These are phyloP conservation scores for Boletus coccyginus DNA, from an alignment of 768 basidiomycete genomes.

Conservation along the genomic window DNA sequence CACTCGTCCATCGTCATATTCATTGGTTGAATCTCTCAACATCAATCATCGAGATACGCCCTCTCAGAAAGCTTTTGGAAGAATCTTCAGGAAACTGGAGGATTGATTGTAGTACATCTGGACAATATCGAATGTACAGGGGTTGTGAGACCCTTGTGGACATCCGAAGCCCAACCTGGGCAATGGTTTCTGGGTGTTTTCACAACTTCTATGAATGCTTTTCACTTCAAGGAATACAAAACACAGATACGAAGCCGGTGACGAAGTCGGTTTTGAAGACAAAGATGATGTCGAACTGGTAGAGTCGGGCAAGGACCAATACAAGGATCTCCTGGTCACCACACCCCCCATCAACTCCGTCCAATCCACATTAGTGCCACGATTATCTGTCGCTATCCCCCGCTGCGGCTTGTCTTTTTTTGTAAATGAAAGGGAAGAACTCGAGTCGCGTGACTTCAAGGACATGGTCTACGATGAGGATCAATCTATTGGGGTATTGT, in stretches of 20 bases:
- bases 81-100: constrained; percentile 20
- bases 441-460: constrained; percentile 39
- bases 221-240: too few species aligned
- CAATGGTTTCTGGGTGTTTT: constrained; percentile 14
- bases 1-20: constrained; percentile 3
- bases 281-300: too few species aligned
- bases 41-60: constrained; percentile 22
- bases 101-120: constrained; percentile 2
- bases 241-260: too few species aligned
- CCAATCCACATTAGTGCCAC: neutral
- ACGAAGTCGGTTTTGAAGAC: too few species aligned
- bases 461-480: constrained; percentile 36
- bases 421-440: constrained; percentile 19
- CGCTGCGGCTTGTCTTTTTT: constrained; percentile 38
- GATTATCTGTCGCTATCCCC: constrained; percentile 30
- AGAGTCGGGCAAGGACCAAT: too few species aligned
- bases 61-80: constrained; percentile 16
- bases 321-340: constrained; percentile 14
- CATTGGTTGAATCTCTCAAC: constrained; percentile 26
- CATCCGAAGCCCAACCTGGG: constrained; percentile 17
- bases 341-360: neutral
- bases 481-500: constrained; percentile 40
- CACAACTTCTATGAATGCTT: too few species aligned
- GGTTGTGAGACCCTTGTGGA: constrained; percentile 16
- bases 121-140: neutral